Conservation (phyloP, 2,329 filamentous ascomycete genomes). For the Botrytis deweyae region DNA sequence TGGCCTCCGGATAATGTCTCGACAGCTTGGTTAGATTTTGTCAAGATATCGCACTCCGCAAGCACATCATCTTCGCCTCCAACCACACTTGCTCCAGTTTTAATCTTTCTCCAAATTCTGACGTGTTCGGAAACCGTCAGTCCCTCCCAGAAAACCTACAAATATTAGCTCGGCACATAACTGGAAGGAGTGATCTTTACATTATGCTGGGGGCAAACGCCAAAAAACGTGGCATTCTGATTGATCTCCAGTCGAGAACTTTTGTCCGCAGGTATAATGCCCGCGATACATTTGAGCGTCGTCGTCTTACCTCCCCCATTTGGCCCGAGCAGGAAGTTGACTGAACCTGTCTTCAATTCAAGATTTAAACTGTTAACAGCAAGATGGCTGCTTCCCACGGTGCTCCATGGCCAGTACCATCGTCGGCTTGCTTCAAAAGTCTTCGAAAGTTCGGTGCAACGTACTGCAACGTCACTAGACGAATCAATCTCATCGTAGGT, state of each 20-base stretch:
- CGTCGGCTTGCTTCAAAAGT: background rate
- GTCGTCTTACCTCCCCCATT: background rate
- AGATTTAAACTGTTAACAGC: background rate
- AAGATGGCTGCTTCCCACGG: background rate
- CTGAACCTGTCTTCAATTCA: background rate
- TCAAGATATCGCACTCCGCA: background rate
- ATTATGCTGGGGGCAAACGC: background rate
- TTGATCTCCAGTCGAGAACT: background rate
- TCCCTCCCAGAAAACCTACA: slow-evolving; percentile 57
- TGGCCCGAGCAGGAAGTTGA: background rate
- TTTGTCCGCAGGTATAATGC: background rate
- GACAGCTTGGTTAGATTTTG: slow-evolving; percentile 37
- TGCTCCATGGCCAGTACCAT: slow-evolving; percentile 5
- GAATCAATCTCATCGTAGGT: background rate
- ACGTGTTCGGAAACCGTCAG: slow-evolving; percentile 64
- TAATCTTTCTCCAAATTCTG: slow-evolving; percentile 60
- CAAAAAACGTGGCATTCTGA: background rate
- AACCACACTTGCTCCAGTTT: slow-evolving; percentile 39
- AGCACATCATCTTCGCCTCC: slow-evolving; percentile 39
- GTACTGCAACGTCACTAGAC: background rate
- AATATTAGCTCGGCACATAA: background rate
- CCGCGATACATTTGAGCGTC: background rate
- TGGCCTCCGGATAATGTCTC: slow-evolving; percentile 64
- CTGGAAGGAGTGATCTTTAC: background rate
- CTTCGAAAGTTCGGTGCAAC: background rate